Base-by-base conservation (phyloP, 352 stramenopile genomes). In the Pythium scleroteichum region DNA sequence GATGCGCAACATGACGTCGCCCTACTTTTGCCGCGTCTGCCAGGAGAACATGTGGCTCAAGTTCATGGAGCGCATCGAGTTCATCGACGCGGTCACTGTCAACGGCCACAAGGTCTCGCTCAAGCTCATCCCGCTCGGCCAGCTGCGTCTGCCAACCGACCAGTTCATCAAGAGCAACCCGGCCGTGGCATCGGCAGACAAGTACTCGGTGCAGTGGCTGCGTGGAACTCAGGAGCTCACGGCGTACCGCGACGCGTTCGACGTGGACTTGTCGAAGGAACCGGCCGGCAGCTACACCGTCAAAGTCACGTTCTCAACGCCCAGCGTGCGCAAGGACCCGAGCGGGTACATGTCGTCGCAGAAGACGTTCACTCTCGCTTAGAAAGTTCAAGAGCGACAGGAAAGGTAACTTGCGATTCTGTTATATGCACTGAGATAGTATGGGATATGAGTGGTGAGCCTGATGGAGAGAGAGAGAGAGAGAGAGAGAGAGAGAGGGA, bases 1-100 rank as follows among this genome's bases (percentile, higher is more conserved):
- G 35, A 76, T 79, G 72, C 72, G 72, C 59, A 75, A 79, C 68
- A 75, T 79, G 64, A 55, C 38, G 29, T 72, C 66, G 52, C 60
- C 60, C 1, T 27, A n/a, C 23, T 79, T 79, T 45, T 79, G 72
- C 65, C 13, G 17, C n/a, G 62, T 76, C 35, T 79, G 72, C 54
- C 59, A 71, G 19, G 68, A 76, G 58, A 75, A 74, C 46, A 74
- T 78, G 64, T 78, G 70, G 70, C 62, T 47, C 26, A 17, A 72
- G 53, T 73, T 78, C 56, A 19, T 78, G 12, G 53, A 51, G 39
- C 69, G 69, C 9, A 47, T 76, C 49, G 58, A 70, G 57, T 66
- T 76, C 44, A 77, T 77, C 47, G 66, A 77, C 52, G 50, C 59
- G 33, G 62, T 77, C 1, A 49, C 59, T 0, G 60, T 76, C 27